Percentiles rank a stretch among this genome's conserved stretches.
Conservation (phyloP, 306 rosid genomes). For the Acacia confusa region DNA sequence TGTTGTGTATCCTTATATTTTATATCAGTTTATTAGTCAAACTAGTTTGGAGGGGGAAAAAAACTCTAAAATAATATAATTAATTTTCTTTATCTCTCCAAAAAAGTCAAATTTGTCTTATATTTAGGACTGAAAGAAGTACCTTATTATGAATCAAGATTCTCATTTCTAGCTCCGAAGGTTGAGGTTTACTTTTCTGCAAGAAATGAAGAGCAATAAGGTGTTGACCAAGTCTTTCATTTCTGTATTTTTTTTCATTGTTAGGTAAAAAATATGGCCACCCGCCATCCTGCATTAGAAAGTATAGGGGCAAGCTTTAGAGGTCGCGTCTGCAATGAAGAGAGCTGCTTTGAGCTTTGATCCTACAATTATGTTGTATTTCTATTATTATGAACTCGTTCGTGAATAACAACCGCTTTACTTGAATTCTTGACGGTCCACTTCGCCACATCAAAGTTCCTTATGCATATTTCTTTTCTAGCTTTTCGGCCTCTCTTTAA, state of each 20-base stretch:
- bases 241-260: slow-evolving; percentile 51
- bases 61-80: too few species aligned
- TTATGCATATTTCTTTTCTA: background rate
- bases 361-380: background rate
- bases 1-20: too few species aligned
- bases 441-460: background rate
- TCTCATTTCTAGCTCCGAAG: background rate
- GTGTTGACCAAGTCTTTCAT: background rate
- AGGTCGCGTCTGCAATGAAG: slow-evolving; percentile 64
- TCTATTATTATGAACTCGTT: background rate
- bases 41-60: too few species aligned
- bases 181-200: background rate
- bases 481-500: background rate
- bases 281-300: slow-evolving; percentile 91
- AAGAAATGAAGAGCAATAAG: slow-evolving; percentile 2
- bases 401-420: background rate
- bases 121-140: too few species aligned
- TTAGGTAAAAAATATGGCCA: slow-evolving; percentile 93
- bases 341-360: slow-evolving; percentile 33
- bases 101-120: too few species aligned
- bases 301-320: slow-evolving; percentile 67
- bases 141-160: background rate
- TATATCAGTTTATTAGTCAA: too few species aligned
- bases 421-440: background rate
- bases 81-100: too few species aligned